Evolutionary conservation across 371 early-diverging fungal genomes (phyloP).

Genomic region (Vittaforma corneae): DNA sequence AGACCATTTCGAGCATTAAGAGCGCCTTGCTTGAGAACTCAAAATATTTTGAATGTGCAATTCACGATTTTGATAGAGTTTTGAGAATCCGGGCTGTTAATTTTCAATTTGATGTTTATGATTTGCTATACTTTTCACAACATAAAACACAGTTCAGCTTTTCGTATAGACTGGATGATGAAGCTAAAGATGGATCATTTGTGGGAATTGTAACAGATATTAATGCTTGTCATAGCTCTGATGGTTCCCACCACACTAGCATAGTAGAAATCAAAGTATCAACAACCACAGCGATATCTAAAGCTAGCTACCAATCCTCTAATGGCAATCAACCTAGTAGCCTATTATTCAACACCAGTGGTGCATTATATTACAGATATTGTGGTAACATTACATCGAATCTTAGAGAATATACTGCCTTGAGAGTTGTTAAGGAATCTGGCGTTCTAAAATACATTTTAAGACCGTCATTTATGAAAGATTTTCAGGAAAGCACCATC

Average conservation of each 20-base stretch:
- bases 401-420: background rate
- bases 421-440: background rate
- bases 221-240: too few species aligned
- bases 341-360: background rate
- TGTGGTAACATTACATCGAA: background rate
- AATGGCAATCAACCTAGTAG: background rate
- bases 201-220: background rate
- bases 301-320: too few species aligned
- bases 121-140: background rate
- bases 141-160: too few species aligned
- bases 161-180: background rate
- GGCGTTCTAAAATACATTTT: background rate
- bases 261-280: background rate
- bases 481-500: too few species aligned
- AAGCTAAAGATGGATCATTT: background rate
- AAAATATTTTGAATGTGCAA: background rate
- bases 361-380: background rate
- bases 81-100: background rate
- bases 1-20: background rate
- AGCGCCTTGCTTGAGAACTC: background rate
- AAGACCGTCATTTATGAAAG: too few species aligned
- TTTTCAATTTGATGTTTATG: background rate
- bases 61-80: background rate
- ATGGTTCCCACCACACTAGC: background rate
- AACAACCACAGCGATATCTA: background rate